Percentiles rank a stretch among this genome's conserved stretches.
Conservation (phyloP, 495 filamentous ascomycete species). For the Penicillium fimorum region DNA sequence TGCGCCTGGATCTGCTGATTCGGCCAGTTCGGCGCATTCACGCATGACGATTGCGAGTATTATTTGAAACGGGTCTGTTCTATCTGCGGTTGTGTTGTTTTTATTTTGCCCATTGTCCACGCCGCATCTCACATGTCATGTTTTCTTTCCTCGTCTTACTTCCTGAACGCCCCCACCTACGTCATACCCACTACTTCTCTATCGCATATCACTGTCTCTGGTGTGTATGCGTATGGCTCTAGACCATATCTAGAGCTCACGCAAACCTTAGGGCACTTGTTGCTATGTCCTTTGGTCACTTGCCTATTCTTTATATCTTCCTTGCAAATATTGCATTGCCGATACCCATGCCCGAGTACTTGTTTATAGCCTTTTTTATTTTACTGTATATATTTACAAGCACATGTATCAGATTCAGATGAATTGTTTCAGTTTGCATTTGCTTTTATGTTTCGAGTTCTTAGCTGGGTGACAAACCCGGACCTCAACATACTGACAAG, state of each 20-base stretch:
- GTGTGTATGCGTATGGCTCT: neutral
- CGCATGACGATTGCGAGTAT: conserved; percentile 82
- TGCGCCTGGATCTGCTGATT: conserved; percentile 36
- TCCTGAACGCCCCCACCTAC: neutral
- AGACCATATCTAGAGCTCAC: neutral
- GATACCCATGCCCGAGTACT: conserved; percentile 12
- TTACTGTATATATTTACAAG: conserved; percentile 9
- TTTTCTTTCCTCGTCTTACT: neutral
- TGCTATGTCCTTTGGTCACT: neutral
- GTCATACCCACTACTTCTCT: neutral
- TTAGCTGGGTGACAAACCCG: neutral
- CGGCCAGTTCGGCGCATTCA: conserved; percentile 42
- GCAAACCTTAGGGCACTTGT: neutral
- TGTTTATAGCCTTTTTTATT: conserved; percentile 5
- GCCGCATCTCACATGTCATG: neutral
- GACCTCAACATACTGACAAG: no score
- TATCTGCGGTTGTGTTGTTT: neutral
- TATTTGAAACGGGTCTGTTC: conserved; percentile 41
- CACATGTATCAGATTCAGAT: neutral
- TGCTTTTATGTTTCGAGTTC: neutral
- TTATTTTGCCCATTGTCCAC: neutral
- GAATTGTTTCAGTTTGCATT: neutral
- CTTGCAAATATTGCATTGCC: conserved; percentile 16
- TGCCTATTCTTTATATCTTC: neutral
- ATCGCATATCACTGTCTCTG: neutral